A percentile compares a stretch with the other conserved stretches of the same genome.
Conservation (phyloP, 257 asterid species). For the Solanum etuberosum region DNA sequence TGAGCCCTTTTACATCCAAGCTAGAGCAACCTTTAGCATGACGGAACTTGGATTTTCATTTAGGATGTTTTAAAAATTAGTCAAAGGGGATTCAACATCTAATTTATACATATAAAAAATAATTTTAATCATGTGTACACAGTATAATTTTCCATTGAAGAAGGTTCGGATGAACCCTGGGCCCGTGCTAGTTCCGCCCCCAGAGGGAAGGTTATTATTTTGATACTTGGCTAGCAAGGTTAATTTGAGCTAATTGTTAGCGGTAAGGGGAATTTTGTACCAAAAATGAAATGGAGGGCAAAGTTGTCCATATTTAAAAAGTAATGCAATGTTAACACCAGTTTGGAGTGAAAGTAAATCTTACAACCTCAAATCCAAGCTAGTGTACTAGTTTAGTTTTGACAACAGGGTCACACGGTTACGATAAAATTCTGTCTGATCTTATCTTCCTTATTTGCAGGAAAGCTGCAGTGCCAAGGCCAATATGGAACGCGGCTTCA, state of each 20-base stretch:
- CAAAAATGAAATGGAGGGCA: background rate
- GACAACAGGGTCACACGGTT: background rate
- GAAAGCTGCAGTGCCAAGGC: constrained; percentile 36
- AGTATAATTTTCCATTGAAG: background rate
- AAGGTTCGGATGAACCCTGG: background rate
- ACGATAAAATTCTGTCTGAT: background rate
- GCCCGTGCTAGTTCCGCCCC: background rate
- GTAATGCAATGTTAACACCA: background rate
- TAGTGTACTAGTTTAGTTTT: background rate
- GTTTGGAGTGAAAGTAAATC: background rate
- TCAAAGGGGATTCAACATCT: too few relatives aligned
- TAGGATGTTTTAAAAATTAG: background rate
- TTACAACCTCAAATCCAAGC: background rate
- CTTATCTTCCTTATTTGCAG: constrained; percentile 2
- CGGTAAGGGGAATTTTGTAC: background rate
- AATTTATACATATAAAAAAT: too few relatives aligned
- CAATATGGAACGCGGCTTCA: constrained; percentile 37
- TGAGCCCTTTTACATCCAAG: background rate
- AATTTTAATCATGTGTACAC: too few relatives aligned
- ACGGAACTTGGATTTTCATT: too few relatives aligned
- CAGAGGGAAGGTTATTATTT: background rate
- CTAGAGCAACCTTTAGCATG: background rate
- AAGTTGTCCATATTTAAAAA: background rate
- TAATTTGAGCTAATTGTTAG: background rate
- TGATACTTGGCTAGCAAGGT: background rate